phyloP scores from a whole-genome alignment of 1,284 basidiomycete species.

The Ceratobasidium sp. region DNA sequence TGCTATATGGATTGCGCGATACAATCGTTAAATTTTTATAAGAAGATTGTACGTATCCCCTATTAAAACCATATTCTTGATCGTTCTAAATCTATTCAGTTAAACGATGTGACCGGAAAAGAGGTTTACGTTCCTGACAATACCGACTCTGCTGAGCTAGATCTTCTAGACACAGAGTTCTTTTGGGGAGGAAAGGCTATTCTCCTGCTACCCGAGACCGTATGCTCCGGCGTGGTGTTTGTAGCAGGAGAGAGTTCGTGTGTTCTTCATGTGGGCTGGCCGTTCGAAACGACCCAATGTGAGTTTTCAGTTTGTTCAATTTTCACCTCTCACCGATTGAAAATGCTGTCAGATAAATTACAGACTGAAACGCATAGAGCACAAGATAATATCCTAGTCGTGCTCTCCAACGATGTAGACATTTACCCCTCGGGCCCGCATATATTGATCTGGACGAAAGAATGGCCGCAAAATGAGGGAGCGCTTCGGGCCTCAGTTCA shows the following conservation, averaged over 20 bases:
- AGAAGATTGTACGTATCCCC: constrained; percentile 16
- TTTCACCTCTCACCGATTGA: neutral
- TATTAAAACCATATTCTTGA: neutral
- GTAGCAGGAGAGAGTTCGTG: neutral
- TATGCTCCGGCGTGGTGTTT: neutral
- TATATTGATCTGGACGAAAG: neutral
- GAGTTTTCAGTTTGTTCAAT: neutral
- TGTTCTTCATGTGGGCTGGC: constrained; percentile 29
- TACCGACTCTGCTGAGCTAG: neutral
- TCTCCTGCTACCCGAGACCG: neutral
- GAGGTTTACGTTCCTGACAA: neutral
- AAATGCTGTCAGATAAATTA: neutral
- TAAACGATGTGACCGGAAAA: neutral
- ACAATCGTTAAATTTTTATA: neutral
- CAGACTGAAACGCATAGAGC: constrained; percentile 3
- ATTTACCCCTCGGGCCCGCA: neutral
- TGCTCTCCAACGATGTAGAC: neutral
- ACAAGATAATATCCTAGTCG: constrained; percentile 3
- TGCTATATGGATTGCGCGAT: constrained; percentile 16
- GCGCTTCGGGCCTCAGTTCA: neutral
- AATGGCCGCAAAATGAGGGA: constrained; percentile 2
- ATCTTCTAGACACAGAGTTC: neutral
- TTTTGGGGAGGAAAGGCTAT: neutral
- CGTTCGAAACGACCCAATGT: neutral
- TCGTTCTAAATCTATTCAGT: neutral